Conservation (phyloP, 2,329 filamentous ascomycete genomes). For the Ploettnerulaceae sp. region DNA sequence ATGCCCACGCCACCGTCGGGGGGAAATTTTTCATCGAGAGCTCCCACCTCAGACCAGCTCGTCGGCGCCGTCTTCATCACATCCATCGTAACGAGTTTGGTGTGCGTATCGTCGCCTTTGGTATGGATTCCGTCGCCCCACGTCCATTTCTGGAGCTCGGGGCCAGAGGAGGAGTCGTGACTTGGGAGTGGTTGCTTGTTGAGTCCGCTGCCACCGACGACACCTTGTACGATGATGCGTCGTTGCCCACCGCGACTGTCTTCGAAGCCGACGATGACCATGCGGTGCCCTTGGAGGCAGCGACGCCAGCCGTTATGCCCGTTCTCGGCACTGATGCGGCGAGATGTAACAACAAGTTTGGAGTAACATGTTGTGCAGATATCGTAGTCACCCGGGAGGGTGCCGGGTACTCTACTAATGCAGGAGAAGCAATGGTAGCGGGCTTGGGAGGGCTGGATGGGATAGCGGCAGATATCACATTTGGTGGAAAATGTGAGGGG, state of each 20-base stretch:
- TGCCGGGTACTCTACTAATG: slow-evolving; percentile 48
- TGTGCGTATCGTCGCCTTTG: slow-evolving; percentile 34
- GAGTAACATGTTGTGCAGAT: slow-evolving; percentile 77
- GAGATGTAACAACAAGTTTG: slow-evolving; percentile 51
- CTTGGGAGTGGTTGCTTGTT: slow-evolving; percentile 47
- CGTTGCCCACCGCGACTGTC: slow-evolving; percentile 62
- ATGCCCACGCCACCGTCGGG: slow-evolving; percentile 70
- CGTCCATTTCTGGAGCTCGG: slow-evolving; percentile 45
- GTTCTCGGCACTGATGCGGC: slow-evolving; percentile 68
- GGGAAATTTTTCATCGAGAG: slow-evolving; percentile 48
- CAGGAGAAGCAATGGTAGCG: slow-evolving; percentile 80
- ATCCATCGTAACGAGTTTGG: slow-evolving; percentile 47
- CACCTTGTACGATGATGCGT: slow-evolving; percentile 62
- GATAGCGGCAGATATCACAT: slow-evolving; percentile 72
- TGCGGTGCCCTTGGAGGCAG: slow-evolving; percentile 75
- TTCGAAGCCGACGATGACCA: slow-evolving; percentile 74
- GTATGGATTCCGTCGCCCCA: slow-evolving; percentile 41
- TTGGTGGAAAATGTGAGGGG: slow-evolving; percentile 67
- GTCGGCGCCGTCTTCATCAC: slow-evolving; percentile 41
- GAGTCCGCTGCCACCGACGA: slow-evolving; percentile 72
- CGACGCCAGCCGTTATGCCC: slow-evolving; percentile 78
- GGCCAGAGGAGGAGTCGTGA: slow-evolving; percentile 30
- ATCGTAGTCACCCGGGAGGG: slow-evolving; percentile 71
- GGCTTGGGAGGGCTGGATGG: slow-evolving; percentile 63
- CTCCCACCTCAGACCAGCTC: slow-evolving; percentile 23